These are phyloP conservation scores for Dianthus caryophyllus DNA, from an alignment of 148 eudicot species.

Conservation along the genomic window DNA sequence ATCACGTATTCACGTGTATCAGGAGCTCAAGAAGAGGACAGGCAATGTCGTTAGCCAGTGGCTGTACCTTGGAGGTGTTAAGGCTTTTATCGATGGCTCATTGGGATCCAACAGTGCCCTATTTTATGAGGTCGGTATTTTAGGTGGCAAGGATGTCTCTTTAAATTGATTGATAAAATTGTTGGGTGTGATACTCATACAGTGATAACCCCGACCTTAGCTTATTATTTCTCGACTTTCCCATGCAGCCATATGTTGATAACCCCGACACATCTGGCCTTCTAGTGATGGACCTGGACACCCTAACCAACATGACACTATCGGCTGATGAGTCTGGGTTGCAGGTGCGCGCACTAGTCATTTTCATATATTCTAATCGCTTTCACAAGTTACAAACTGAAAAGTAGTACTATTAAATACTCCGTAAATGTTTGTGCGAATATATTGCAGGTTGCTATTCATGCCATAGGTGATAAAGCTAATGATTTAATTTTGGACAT, in stretches of 20 bases:
- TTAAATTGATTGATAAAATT: background rate
- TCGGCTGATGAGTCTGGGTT: conserved; percentile 63
- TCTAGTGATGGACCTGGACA: conserved; percentile 62
- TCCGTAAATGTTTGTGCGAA: conserved; percentile 6
- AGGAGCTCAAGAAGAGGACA: conserved; percentile 57
- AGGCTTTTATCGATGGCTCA: conserved; percentile 92
- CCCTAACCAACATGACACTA: conserved; percentile 61
- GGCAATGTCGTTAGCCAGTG: conserved; percentile 68
- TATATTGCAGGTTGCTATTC: conserved; percentile 71
- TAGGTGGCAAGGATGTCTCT: conserved; percentile 1
- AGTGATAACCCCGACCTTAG: background rate
- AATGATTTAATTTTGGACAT: conserved; percentile 80
- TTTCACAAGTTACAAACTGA: background rate
- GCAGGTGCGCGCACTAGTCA: conserved; percentile 54
- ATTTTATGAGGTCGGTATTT: conserved; percentile 68
- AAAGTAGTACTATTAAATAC: conserved; percentile 1
- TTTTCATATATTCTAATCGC: conserved; percentile 7
- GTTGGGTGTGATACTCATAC: background rate
- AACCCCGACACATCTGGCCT: conserved; percentile 74
- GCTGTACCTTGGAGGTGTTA: conserved; percentile 90
- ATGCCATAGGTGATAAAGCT: conserved; percentile 93
- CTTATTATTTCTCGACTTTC: conserved; percentile 6
- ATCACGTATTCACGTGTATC: conserved; percentile 17
- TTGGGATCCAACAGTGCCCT: conserved; percentile 95
- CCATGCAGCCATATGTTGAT: conserved; percentile 66